Percentiles rank a stretch among this genome's conserved stretches.
Evolutionary conservation across 179 eudicot genomes (phyloP).

Genomic region (Amaranthus tricolor): DNA sequence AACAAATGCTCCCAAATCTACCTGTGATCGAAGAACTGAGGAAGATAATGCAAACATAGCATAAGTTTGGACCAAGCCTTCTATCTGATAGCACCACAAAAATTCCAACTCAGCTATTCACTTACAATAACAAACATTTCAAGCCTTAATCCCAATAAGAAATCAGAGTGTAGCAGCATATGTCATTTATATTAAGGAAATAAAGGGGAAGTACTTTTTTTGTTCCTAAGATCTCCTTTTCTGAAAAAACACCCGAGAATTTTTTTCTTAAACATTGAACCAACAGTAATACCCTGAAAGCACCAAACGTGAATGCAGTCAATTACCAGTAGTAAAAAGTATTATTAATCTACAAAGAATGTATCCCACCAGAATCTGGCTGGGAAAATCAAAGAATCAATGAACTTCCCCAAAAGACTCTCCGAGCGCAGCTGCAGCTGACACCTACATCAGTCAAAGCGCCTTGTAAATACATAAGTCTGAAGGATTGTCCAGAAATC

Average conservation of each 20-base stretch:
- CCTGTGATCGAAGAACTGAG: slow-evolving; percentile 45
- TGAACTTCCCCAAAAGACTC: slow-evolving; percentile 63
- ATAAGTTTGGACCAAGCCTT: slow-evolving; percentile 75
- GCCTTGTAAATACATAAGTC: slow-evolving; percentile 8
- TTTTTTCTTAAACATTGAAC: slow-evolving; percentile 72
- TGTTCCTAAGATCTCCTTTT: slow-evolving; percentile 77
- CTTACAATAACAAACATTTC: slow-evolving; percentile 6
- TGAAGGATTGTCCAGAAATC: neutral
- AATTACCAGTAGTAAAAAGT: neutral
- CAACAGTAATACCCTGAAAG: slow-evolving; percentile 70
- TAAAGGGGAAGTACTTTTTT: slow-evolving; percentile 59
- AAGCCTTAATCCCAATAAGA: neutral
- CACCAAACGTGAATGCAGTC: slow-evolving; percentile 21
- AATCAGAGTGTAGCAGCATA: neutral
- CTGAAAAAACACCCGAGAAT: slow-evolving; percentile 61
- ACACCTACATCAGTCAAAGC: slow-evolving; percentile 51
- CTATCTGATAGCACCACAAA: slow-evolving; percentile 56
- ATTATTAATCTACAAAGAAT: slow-evolving; percentile 11
- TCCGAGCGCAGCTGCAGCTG: slow-evolving; percentile 39
- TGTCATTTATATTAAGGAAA: slow-evolving; percentile 1
- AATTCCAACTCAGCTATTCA: slow-evolving; percentile 36
- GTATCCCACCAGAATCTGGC: slow-evolving; percentile 71
- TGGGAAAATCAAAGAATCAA: slow-evolving; percentile 55
- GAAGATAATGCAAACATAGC: slow-evolving; percentile 52
- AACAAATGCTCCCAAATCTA: slow-evolving; percentile 31